Percentiles rank a stretch among this genome's conserved stretches.
phyloP scores from a whole-genome alignment of 805 yeast genomes.

The Yarrowia hollandica region DNA sequence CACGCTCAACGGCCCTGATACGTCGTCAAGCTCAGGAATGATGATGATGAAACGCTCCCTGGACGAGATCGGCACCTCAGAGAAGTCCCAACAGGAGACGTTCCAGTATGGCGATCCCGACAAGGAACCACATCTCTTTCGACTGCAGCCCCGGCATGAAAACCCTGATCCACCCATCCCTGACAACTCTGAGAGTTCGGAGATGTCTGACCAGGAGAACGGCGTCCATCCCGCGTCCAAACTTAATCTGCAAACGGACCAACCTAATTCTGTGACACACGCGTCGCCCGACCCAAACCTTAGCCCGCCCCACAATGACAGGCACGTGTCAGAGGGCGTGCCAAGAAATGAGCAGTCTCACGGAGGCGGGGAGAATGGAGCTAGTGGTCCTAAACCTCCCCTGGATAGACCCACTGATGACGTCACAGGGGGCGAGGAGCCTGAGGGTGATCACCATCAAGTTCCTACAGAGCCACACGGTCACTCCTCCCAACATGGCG shows the following conservation, averaged over 20 bases:
- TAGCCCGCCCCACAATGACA: background rate
- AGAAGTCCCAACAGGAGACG: background rate
- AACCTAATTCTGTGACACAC: conserved; percentile 13
- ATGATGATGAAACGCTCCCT: conserved; percentile 23
- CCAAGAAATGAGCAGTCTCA: background rate
- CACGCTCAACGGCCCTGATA: background rate
- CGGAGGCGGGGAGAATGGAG: background rate
- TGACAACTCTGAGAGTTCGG: background rate
- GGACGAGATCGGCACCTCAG: background rate
- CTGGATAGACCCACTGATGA: background rate
- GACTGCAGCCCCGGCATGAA: conserved; percentile 4
- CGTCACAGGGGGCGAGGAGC: background rate
- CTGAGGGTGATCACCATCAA: background rate
- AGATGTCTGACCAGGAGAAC: background rate
- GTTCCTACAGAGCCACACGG: background rate
- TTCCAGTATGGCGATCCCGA: conserved; percentile 25
- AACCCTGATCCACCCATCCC: background rate
- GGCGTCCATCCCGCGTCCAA: background rate
- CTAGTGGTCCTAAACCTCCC: too few species aligned
- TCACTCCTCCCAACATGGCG: background rate
- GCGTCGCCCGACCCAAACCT: conserved; percentile 3
- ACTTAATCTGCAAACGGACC: conserved; percentile 7
- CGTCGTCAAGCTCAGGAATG: background rate
- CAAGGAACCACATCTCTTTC: background rate
- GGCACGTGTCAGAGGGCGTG: conserved; percentile 1